A percentile compares a stretch with the other conserved stretches of the same genome.
Conservation (phyloP, 225 moss, liverwort and hornwort genomes). For the Bryoerythrophyllum caledonicum region DNA sequence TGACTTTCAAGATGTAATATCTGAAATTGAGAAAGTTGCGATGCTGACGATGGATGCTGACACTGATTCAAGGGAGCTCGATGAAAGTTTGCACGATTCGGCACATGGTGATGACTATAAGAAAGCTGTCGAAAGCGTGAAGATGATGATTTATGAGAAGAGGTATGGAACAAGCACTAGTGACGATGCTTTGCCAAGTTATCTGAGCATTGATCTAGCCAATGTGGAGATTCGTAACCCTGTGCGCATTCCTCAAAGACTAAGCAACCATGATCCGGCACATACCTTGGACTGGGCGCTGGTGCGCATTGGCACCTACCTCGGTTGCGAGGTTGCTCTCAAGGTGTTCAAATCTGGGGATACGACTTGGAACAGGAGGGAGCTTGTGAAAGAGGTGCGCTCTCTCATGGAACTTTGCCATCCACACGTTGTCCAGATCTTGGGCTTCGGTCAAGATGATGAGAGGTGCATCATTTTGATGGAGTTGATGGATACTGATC, state of each 20-base stretch:
- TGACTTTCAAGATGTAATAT: too few relatives aligned
- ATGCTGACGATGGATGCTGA: constrained; percentile 22
- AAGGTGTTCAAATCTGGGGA: constrained; percentile 28
- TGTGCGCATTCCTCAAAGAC: not conserved
- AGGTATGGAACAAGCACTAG: not conserved
- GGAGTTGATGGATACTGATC: constrained; percentile 36
- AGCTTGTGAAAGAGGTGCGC: constrained; percentile 16
- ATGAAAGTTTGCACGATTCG: too few relatives aligned
- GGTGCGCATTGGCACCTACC: constrained; percentile 14
- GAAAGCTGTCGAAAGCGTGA: too few relatives aligned
- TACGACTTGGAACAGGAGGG: constrained; percentile 12
- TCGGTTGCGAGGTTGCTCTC: constrained; percentile 23
- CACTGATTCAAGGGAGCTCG: not conserved
- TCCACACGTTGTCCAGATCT: constrained; percentile 33
- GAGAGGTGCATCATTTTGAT: constrained; percentile 20
- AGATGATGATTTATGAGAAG: constrained; percentile 28
- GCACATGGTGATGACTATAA: too few relatives aligned
- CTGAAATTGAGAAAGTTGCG: too few relatives aligned
- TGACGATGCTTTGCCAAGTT: constrained; percentile 3
- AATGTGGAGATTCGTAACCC: not conserved
- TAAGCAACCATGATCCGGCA: not conserved
- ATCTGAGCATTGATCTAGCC: constrained; percentile 16
- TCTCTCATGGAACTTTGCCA: constrained; percentile 31
- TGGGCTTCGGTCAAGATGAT: constrained; percentile 25
- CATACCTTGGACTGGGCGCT: too few relatives aligned